A percentile compares a stretch with the other conserved stretches of the same genome.
phyloP scores from a whole-genome alignment of 2,329 filamentous ascomycete genomes.

The Sporothrix pseudoabietina region DNA sequence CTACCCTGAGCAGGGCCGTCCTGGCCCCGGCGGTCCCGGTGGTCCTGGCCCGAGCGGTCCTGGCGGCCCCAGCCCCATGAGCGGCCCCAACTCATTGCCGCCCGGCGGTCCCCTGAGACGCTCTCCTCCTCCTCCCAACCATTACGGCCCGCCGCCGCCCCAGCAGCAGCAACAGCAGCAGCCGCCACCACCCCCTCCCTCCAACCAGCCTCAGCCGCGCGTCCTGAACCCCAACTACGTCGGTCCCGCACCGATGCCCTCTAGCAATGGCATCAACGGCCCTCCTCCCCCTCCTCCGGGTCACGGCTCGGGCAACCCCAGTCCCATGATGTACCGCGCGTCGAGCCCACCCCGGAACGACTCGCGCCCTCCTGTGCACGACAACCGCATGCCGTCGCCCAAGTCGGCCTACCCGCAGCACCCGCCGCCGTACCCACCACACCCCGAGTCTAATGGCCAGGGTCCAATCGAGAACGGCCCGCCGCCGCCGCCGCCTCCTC shows the following conservation, averaged over 20 bases:
- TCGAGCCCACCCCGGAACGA: conserved; percentile 84
- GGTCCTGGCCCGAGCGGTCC: conserved; percentile 56
- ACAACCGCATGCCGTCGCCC: conserved; percentile 87
- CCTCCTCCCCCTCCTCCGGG: conserved; percentile 48
- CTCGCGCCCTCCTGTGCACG: conserved; percentile 75
- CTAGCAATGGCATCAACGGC: conserved; percentile 47
- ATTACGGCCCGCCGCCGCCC: conserved; percentile 58
- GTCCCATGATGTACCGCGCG: conserved; percentile 67
- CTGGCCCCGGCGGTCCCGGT: conserved; percentile 45
- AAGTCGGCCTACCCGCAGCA: conserved; percentile 83
- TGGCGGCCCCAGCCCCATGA: conserved; percentile 19
- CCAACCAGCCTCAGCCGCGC: conserved; percentile 49
- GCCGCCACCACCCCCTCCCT: conserved; percentile 50
- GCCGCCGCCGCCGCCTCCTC: conserved; percentile 53
- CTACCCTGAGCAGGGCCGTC: conserved; percentile 68
- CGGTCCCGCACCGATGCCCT: conserved; percentile 53
- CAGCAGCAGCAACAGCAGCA: conserved; percentile 44
- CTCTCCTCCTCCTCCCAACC: conserved; percentile 55
- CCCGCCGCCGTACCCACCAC: conserved; percentile 65
- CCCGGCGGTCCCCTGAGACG: conserved; percentile 48
- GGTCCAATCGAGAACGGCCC: conserved; percentile 60
- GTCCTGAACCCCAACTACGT: conserved; percentile 62
- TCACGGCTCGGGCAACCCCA: conserved; percentile 50
- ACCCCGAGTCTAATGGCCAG: conserved; percentile 70
- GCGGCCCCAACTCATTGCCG: conserved; percentile 13